A percentile compares a stretch with the other conserved stretches of the same genome.
Conservation (phyloP, 768 basidiomycete species). For the Lactarius sp. region DNA sequence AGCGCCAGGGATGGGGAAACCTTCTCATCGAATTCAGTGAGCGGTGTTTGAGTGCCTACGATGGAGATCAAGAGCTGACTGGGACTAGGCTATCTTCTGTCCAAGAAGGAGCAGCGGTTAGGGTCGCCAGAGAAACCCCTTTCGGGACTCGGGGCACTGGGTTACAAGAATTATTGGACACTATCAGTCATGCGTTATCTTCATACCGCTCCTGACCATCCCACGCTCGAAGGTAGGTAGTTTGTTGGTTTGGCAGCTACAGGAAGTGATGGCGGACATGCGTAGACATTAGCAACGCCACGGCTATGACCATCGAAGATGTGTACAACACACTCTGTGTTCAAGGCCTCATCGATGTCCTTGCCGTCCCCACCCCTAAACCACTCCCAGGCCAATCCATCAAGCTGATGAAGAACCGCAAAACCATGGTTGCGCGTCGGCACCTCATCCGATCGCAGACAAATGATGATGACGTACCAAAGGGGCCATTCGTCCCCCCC, state of each 20-base stretch:
- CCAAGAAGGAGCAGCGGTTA: constrained; percentile 85
- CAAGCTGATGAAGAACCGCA: constrained; percentile 64
- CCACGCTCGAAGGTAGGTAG: constrained; percentile 68
- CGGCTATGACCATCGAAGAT: constrained; percentile 90
- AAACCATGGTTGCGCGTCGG: constrained; percentile 57
- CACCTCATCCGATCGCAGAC: constrained; percentile 52
- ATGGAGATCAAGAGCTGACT: constrained; percentile 7
- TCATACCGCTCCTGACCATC: constrained; percentile 51
- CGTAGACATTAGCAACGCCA: constrained; percentile 76
- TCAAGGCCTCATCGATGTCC: constrained; percentile 66
- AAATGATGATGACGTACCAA: constrained; percentile 45
- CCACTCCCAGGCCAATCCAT: constrained; percentile 77
- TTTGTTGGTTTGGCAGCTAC: constrained; percentile 22
- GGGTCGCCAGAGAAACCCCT: constrained; percentile 97
- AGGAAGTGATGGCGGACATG: constrained; percentile 22
- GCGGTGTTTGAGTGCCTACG: constrained; percentile 32
- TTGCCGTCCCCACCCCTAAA: constrained; percentile 46
- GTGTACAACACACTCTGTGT: constrained; percentile 67
- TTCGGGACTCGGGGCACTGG: constrained; percentile 84
- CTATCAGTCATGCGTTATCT: constrained; percentile 80
- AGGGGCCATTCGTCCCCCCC: constrained; percentile 57
- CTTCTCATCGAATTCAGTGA: constrained; percentile 96
- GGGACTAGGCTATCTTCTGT: constrained; percentile 80
- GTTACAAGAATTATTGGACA: constrained; percentile 96
- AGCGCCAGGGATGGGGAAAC: constrained; percentile 95